phyloP scores from a whole-genome alignment of 371 early-diverging fungal species.

The Syncephalastrum sp. region DNA sequence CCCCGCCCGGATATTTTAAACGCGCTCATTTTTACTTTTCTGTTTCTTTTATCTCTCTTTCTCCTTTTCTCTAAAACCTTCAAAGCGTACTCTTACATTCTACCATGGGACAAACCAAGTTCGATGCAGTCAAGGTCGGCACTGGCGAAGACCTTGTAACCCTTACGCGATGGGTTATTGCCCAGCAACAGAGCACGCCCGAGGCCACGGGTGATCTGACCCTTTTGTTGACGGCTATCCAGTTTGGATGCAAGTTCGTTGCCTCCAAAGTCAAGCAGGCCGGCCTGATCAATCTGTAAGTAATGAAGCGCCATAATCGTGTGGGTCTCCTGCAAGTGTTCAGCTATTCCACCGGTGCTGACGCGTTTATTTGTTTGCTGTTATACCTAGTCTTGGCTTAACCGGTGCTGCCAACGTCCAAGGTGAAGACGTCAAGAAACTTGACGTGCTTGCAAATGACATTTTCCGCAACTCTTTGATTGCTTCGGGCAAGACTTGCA shows the following conservation, averaged over 20 bases:
- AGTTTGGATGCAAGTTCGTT: conserved; percentile 97
- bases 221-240: conserved; percentile 86
- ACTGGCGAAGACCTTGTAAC: conserved; percentile 88
- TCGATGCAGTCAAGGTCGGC: conserved; percentile 47
- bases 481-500: conserved; percentile 88
- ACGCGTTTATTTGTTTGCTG: conserved; percentile 6
- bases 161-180: conserved; percentile 90
- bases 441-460: conserved; percentile 95
- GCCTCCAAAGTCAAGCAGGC: conserved; percentile 96
- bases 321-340: too few relatives aligned
- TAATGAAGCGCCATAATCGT: neutral
- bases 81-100: neutral
- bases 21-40: neutral
- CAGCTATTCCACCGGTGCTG: neutral
- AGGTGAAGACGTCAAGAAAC: conserved; percentile 95
- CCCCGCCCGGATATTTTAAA: too few relatives aligned
- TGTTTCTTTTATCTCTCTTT: conserved; percentile 11
- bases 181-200: conserved; percentile 78
- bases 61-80: conserved; percentile 2
- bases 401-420: conserved; percentile 89
- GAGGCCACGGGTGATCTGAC: conserved; percentile 96
- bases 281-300: conserved; percentile 91
- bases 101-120: conserved; percentile 17
- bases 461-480: conserved; percentile 95
- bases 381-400: conserved; percentile 71